Base-by-base conservation (phyloP, 2,329 filamentous ascomycete species). In the Aspergillus novoparasiticus region DNA sequence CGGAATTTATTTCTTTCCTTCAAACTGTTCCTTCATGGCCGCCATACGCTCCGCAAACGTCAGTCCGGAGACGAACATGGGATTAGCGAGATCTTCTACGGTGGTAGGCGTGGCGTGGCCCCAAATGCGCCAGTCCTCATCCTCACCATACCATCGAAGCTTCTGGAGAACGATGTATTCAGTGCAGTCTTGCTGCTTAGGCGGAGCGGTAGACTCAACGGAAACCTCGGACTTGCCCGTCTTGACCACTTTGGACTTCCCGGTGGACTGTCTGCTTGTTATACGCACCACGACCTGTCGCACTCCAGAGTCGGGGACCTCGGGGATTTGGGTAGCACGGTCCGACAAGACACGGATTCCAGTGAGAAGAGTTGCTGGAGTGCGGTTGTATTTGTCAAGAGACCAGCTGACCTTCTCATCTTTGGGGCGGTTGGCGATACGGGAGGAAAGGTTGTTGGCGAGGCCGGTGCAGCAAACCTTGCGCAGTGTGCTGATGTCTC, bases 81-180 rank as follows among this genome's bases (percentile, higher is more conserved):
- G 77, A 61, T 61, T 76, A 32, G 72, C 68, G 21, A 83, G 64
- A 60, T 78, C 74, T 16, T 78, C 70, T 56, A 81, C 54, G 21
- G 73, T 79, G 9, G 78, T 82, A 63, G 82, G 79, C 32, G 76
- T 76, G 53, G 78, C 69, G 61, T 78, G 78, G 4, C 84, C 84
- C 84, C 83, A 85, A 57, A 85, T 71, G 65, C 78, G 80, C 84
- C 84, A 86, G 19, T 76, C 71, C 14, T 75, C 74, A 46, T 80
- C 73, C 63, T 78, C 73, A 10, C 80, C 78, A 34, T 74, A 74
- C 70, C 79, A 75, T 41, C 78, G 70, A 39, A 80, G 66, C 70
- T 80, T 79, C 73, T 85, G 83, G 28, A 85, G 68, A 16, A 85
- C 83, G 34, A 85, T 68, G 64, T 85, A 84, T 70, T 86, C 84